A percentile compares a stretch with the other conserved stretches of the same genome.
These are phyloP conservation scores for Pseudogymnoascus sp. DNA, from an alignment of 2,329 filamentous ascomycete species.

Conservation along the genomic window DNA sequence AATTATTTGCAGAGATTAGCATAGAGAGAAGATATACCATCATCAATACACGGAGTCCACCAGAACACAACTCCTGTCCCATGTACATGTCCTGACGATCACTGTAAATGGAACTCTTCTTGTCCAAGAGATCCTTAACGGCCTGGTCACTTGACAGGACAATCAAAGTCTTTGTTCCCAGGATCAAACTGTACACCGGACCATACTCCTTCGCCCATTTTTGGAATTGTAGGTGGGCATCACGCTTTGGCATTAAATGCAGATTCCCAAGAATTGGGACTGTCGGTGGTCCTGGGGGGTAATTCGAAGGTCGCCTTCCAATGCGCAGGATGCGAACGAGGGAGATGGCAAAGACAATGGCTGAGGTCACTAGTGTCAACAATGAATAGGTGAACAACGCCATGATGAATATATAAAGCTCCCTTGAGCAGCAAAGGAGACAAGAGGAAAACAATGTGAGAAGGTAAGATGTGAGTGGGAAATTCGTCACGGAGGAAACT, in stretches of 20 bases:
- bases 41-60: constrained; percentile 37
- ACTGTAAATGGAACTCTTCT: constrained; percentile 15
- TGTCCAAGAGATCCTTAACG: constrained; percentile 18
- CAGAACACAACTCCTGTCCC: constrained; percentile 27
- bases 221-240: constrained; percentile 13
- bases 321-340: constrained; percentile 49
- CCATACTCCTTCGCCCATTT: constrained; percentile 19
- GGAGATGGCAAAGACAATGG: constrained; percentile 47
- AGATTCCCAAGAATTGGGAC: constrained; percentile 17
- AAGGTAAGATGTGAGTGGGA: background rate
- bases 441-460: constrained; percentile 11
- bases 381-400: background rate
- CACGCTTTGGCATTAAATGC: constrained; percentile 12
- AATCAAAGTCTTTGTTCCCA: constrained; percentile 16
- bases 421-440: constrained; percentile 13
- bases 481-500: background rate
- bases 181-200: constrained; percentile 26
- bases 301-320: constrained; percentile 12
- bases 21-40: constrained; percentile 33
- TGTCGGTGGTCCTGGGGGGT: constrained; percentile 17
- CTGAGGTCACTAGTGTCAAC: background rate
- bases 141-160: constrained; percentile 15
- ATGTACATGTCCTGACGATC: constrained; percentile 14
- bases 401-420: background rate
- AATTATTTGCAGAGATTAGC: constrained; percentile 30